phyloP scores from a whole-genome alignment of 1,284 basidiomycete species.

The Inonotus obliquus region DNA sequence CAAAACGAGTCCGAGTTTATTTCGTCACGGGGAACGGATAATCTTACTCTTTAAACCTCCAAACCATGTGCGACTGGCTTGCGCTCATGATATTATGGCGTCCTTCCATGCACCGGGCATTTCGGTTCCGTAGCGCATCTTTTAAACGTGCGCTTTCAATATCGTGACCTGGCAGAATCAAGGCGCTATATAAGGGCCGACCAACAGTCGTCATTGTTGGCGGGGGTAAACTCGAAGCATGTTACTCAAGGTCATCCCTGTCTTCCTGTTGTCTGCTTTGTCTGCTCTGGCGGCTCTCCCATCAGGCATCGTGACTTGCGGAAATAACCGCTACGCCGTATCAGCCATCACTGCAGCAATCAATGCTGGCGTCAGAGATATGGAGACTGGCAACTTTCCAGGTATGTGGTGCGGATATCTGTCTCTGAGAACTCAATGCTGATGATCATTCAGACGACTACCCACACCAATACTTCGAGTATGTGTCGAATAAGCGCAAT shows the following conservation, averaged over 20 bases:
- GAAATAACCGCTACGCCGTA: constrained; percentile 24
- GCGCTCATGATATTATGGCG: not conserved
- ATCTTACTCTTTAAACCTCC: not conserved
- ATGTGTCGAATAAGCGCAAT: not conserved
- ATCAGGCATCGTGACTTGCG: constrained; percentile 27
- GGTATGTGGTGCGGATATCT: constrained; percentile 13
- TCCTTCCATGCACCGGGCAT: not conserved
- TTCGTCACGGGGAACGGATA: not conserved
- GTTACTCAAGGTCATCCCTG: not conserved
- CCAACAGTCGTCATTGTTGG: not conserved
- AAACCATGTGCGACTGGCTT: not conserved
- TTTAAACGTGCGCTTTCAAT: not conserved
- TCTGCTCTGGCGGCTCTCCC: constrained; percentile 21
- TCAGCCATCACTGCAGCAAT: constrained; percentile 25
- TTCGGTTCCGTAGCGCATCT: not conserved
- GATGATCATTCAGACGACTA: constrained; percentile 14
- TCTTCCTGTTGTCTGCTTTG: not conserved
- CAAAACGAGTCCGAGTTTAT: not conserved
- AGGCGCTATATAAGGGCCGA: not conserved
- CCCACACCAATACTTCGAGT: constrained; percentile 20
- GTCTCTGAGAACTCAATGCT: not conserved
- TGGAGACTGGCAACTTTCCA: constrained; percentile 21
- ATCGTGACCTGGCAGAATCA: not conserved
- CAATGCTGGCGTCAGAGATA: constrained; percentile 24
- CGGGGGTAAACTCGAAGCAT: not conserved